These are phyloP conservation scores for Suhomyces tanzawaensis DNA, from an alignment of 805 yeast species.

Conservation along the genomic window DNA sequence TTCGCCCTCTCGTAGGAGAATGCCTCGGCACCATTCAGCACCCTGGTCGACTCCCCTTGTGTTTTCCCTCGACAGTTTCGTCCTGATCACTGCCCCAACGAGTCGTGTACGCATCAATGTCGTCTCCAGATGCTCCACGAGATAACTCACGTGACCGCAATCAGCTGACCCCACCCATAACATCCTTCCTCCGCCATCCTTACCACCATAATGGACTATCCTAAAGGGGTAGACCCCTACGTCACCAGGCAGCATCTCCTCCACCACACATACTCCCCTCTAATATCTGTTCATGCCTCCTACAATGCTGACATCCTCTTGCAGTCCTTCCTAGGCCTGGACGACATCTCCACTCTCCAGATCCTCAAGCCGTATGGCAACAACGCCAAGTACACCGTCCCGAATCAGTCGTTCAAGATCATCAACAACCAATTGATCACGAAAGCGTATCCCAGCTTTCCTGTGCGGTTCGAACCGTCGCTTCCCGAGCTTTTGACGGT, in stretches of 20 bases:
- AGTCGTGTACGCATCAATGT: too few species aligned
- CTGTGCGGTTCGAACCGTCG: conserved; percentile 51
- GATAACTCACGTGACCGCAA: too few species aligned
- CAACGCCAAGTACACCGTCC: conserved; percentile 40
- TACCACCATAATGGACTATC: conserved; percentile 29
- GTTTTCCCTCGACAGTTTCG: too few species aligned
- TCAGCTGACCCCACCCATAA: too few species aligned
- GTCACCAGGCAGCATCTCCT: conserved; percentile 39
- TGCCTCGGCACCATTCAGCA: too few species aligned
- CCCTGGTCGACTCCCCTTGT: too few species aligned
- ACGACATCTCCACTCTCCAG: conserved; percentile 42
- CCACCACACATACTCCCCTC: conserved; percentile 51
- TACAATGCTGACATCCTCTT: conserved; percentile 44
- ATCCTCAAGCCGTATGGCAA: conserved; percentile 57
- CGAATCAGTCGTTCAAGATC: conserved; percentile 45
- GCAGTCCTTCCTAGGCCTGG: conserved; percentile 36
- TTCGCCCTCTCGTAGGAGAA: too few species aligned
- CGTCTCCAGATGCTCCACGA: too few species aligned
- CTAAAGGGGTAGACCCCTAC: conserved; percentile 38
- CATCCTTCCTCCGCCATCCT: too few species aligned
- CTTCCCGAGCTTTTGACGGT: conserved; percentile 38
- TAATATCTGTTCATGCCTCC: conserved; percentile 49
- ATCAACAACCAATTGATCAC: conserved; percentile 53
- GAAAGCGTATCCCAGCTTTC: conserved; percentile 50
- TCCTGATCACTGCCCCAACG: too few species aligned